Conservation (phyloP, 352 stramenopile genomes). For the Pythium monospermum region DNA sequence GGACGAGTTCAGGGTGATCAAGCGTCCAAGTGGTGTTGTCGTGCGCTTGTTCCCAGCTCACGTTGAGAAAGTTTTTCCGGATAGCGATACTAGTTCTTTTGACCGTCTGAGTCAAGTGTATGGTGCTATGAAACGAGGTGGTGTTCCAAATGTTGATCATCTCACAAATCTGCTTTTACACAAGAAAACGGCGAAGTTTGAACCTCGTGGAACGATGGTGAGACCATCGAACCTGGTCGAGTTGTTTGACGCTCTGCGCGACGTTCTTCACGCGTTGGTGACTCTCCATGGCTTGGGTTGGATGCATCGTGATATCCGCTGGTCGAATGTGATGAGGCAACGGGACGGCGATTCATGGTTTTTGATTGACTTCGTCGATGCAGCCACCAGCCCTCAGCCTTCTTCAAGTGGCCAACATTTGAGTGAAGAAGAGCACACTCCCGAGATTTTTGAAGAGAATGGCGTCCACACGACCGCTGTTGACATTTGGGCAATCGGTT, state of each 20-base stretch:
- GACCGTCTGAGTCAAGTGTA: background rate
- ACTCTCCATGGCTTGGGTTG: background rate
- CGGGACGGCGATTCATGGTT: background rate
- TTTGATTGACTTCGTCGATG: constrained; percentile 10
- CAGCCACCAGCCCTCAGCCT: background rate
- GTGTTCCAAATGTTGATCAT: background rate
- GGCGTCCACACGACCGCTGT: constrained; percentile 10
- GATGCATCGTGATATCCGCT: constrained; percentile 14
- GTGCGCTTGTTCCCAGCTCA: background rate
- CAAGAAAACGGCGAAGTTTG: background rate
- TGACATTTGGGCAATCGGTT: constrained; percentile 9
- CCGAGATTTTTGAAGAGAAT: constrained; percentile 9
- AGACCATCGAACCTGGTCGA: background rate
- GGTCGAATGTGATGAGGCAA: constrained; percentile 4
- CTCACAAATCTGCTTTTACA: background rate
- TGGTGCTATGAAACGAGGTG: background rate
- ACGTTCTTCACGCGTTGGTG: constrained; percentile 2
- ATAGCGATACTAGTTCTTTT: no score
- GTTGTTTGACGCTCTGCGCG: background rate
- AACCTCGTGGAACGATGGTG: background rate
- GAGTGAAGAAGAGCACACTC: background rate
- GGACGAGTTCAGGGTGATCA: background rate
- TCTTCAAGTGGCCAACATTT: constrained; percentile 1
- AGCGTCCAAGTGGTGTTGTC: background rate
- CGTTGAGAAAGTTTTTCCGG: background rate